Percentiles rank a stretch among this genome's conserved stretches.
These are phyloP conservation scores for Multifurca ochricompacta DNA, from an alignment of 768 basidiomycete species.

Conservation along the genomic window DNA sequence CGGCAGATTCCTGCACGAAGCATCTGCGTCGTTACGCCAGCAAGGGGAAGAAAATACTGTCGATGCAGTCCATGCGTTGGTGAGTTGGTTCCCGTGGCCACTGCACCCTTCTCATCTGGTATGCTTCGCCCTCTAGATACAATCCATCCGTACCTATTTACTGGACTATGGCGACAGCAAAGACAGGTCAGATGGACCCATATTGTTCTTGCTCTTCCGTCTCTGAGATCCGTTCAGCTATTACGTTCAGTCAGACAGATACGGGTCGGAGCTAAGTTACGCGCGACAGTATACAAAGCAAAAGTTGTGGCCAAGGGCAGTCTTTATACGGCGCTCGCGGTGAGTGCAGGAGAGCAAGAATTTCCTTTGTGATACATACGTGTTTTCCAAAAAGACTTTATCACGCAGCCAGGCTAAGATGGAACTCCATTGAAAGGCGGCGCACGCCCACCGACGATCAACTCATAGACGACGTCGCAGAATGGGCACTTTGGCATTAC, in stretches of 20 bases:
- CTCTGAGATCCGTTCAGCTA: constrained; percentile 34
- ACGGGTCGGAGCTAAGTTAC: constrained; percentile 53
- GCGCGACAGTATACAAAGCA: constrained; percentile 62
- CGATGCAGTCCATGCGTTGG: constrained; percentile 70
- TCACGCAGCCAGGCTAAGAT: constrained; percentile 57
- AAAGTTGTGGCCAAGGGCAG: constrained; percentile 68
- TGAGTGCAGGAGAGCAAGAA: constrained; percentile 24
- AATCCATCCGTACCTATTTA: constrained; percentile 63
- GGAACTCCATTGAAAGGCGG: constrained; percentile 66
- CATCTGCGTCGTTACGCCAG: constrained; percentile 56
- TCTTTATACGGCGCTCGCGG: constrained; percentile 62
- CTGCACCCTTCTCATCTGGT: neutral
- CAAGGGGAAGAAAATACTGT: constrained; percentile 79
- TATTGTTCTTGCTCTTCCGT: constrained; percentile 11
- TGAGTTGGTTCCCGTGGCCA: constrained; percentile 23
- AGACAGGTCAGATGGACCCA: constrained; percentile 38
- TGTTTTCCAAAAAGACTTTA: constrained; percentile 37
- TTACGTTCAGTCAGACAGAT: constrained; percentile 48
- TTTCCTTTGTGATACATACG: neutral
- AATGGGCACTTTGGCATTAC: constrained; percentile 77
- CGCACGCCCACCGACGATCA: constrained; percentile 51
- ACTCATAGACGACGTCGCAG: constrained; percentile 61
- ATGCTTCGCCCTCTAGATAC: constrained; percentile 35
- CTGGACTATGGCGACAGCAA: constrained; percentile 68
- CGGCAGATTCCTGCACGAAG: constrained; percentile 61